Evolutionary conservation across 2,329 filamentous ascomycete genomes (phyloP), one percentile per base, ranked within the genome.

Genomic region (Venturia pyrina): DNA sequence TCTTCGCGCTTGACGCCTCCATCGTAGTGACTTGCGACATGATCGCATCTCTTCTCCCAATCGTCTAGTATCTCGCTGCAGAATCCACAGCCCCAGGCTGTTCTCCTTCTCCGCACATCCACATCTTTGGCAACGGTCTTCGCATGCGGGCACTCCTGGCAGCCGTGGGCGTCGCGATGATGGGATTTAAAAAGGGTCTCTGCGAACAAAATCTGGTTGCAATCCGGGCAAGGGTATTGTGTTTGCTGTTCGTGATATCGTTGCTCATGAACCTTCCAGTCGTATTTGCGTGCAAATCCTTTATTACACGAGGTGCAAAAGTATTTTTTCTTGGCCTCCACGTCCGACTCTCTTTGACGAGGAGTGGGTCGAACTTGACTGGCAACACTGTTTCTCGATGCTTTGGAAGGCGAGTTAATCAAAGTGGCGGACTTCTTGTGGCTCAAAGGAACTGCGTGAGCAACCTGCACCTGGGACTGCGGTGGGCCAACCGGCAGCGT

Each of bases 261-360:
- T 70, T 88, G 86, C 72, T 89, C 85, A 74, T 89, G 87, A 41
- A 85, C 82, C 74, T 87, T 87, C 87, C 86, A 89, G 73, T 88
- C 85, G 68, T 87, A 86, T 72, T 88, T 88, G 69, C 85, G 82
- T 77, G 86, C 86, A 72, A 88, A 86, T 59, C 84, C 86, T 62
- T 86, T 87, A 73, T 88, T 85, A 74, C 80, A 81, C 43, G 78
- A 78, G 0, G 78, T 81, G 69, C 78, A 81, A 2, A 74, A 75
- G 57, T 77, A 78, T 66, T 76, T 77, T 69, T 77, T 76, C 65
- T 66, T 66, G 32, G 43, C 59, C 32, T 67, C 66, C 11, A 64
- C 41, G 21, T 66, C 64, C 19, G 43, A 67, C 19, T 66, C 65
- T 32, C 60, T 56, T 34, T 66, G 65, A 24, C 65, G 65, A 28